Conservation (phyloP, 2,329 filamentous ascomycete species). For the Aspergillus sp. region DNA sequence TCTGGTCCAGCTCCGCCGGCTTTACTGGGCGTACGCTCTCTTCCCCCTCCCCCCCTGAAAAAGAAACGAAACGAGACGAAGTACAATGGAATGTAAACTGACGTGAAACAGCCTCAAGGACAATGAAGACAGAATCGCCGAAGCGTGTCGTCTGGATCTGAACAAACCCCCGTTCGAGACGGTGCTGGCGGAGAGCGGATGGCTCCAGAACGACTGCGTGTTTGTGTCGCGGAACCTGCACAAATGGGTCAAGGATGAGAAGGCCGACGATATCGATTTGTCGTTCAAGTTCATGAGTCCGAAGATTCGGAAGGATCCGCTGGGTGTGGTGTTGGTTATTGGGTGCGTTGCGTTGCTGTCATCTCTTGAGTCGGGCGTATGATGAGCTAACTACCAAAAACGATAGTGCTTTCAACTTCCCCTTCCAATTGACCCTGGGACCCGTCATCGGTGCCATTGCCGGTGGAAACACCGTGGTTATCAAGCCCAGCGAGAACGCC, state of each 20-base stretch:
- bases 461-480: conserved; percentile 77
- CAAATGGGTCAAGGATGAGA: conserved; percentile 76
- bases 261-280: conserved; percentile 59
- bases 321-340: conserved; percentile 77
- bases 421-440: conserved; percentile 68
- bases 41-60: not conserved
- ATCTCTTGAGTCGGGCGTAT: not conserved
- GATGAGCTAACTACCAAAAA: not conserved
- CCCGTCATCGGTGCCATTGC: conserved; percentile 84
- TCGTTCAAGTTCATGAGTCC: conserved; percentile 62
- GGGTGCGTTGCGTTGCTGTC: conserved; percentile 43
- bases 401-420: conserved; percentile 80
- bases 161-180: conserved; percentile 70
- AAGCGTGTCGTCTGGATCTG: conserved; percentile 70
- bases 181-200: conserved; percentile 64
- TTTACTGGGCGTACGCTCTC: conserved; percentile 70
- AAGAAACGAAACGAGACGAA: too few species aligned
- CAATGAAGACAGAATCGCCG: conserved; percentile 61
- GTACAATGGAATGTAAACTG: too few species aligned
- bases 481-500: conserved; percentile 85
- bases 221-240: conserved; percentile 69
- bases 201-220: conserved; percentile 72
- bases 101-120: conserved; percentile 53
- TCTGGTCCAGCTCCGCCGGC: conserved; percentile 76
- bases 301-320: conserved; percentile 74